Evolutionary conservation across 768 basidiomycete species (phyloP).

Genomic region (Rhodosporidiobolus sp.): DNA sequence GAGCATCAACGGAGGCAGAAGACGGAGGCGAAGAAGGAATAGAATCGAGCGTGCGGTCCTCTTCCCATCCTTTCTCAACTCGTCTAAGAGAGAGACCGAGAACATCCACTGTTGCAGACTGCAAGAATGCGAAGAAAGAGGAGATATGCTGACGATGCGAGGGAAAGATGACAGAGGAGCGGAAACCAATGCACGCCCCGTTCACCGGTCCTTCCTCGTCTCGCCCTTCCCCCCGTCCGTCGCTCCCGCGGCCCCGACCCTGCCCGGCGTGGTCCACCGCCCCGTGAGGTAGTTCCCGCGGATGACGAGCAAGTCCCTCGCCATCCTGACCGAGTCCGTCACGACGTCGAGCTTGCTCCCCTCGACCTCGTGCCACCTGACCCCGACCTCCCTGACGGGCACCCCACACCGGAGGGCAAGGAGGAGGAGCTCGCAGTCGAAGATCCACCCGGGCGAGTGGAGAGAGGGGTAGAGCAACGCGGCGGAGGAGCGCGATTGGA

Average conservation of each 20-base stretch:
- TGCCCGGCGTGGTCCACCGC: conserved; percentile 55
- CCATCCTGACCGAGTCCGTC: conserved; percentile 81
- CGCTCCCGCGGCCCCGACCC: not conserved
- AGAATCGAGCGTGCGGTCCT: too few species aligned
- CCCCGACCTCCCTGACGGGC: conserved; percentile 78
- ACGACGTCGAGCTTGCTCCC: conserved; percentile 88
- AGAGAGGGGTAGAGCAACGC: conserved; percentile 78
- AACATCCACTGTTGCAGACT: too few species aligned
- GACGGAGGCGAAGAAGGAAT: too few species aligned
- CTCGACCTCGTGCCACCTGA: conserved; percentile 88
- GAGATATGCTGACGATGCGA: not conserved
- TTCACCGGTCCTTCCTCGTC: conserved; percentile 1
- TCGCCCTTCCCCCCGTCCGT: not conserved
- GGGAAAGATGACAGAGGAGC: too few species aligned
- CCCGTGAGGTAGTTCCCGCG: conserved; percentile 76
- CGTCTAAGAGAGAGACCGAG: too few species aligned
- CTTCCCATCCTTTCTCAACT: too few species aligned
- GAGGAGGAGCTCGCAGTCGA: conserved; percentile 88
- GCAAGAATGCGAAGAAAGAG: too few species aligned
- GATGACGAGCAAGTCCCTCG: conserved; percentile 77
- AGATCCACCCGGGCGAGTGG: conserved; percentile 82
- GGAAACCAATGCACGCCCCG: too few species aligned
- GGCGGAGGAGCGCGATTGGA: conserved; percentile 80
- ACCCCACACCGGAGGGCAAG: conserved; percentile 64
- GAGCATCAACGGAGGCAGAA: too few species aligned